Conservation (phyloP, 768 basidiomycete genomes). For the Erythrobasidium yunnanense region DNA sequence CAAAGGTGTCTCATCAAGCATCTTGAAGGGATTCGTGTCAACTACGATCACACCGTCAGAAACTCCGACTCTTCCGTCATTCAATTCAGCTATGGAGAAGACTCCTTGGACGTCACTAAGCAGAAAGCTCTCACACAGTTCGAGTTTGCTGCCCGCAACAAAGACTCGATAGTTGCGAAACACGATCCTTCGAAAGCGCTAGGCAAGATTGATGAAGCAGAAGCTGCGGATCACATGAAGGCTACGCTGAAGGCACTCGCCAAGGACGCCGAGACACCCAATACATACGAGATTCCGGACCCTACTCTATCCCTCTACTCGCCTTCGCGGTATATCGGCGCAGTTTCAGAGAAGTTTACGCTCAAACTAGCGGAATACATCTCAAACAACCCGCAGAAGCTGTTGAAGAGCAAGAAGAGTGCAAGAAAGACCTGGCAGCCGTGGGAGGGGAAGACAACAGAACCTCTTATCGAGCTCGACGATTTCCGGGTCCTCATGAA, state of each 20-base stretch:
- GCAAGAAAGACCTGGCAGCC: constrained; percentile 45
- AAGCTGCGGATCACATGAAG: constrained; percentile 73
- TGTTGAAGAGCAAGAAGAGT: constrained; percentile 45
- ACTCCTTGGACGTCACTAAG: constrained; percentile 89
- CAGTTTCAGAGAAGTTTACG: constrained; percentile 86
- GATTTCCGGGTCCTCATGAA: constrained; percentile 73
- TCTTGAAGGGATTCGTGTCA: constrained; percentile 86
- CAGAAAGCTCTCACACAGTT: constrained; percentile 92
- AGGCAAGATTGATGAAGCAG: constrained; percentile 52
- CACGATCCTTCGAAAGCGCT: constrained; percentile 50
- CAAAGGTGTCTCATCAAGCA: constrained; percentile 98
- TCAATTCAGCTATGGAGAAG: constrained; percentile 95
- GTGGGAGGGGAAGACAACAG: constrained; percentile 39
- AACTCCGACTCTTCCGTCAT: constrained; percentile 86
- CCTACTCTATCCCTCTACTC: constrained; percentile 65
- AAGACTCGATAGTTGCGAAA: constrained; percentile 61
- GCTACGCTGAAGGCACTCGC: constrained; percentile 60
- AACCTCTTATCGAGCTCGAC: constrained; percentile 42
- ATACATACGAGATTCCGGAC: constrained; percentile 43
- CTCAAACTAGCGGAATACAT: constrained; percentile 65
- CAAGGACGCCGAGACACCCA: background rate
- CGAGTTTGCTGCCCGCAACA: constrained; percentile 82
- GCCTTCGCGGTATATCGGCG: constrained; percentile 70
- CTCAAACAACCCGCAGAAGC: constrained; percentile 56
- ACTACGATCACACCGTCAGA: constrained; percentile 96